A percentile compares a stretch with the other conserved stretches of the same genome.
Conservation (phyloP, 208 protist genomes). For the Wallacemonas collosoma region DNA sequence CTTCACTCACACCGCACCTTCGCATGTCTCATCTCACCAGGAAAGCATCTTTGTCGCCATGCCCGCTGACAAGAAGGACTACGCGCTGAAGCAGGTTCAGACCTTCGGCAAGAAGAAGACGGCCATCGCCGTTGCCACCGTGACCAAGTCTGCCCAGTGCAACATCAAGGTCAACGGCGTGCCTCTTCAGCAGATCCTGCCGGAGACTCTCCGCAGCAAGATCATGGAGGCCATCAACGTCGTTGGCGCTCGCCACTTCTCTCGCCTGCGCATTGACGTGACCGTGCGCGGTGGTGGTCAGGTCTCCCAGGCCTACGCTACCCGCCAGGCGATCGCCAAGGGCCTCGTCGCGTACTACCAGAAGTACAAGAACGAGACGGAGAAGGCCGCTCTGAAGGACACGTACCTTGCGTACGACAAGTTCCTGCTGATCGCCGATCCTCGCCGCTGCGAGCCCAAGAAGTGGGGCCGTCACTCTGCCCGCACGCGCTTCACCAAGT, state of each 20-base stretch:
- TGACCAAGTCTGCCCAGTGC: conserved; percentile 95
- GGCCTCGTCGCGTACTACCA: conserved; percentile 99
- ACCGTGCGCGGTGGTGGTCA: conserved; percentile 98
- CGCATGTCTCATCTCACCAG: neutral
- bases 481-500: conserved; percentile 99
- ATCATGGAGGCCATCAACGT: conserved; percentile 97
- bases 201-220: conserved; percentile 98
- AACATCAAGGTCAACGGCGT: conserved; percentile 98
- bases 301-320: conserved; percentile 98
- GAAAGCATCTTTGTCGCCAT: conserved; percentile 36
- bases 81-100: conserved; percentile 89
- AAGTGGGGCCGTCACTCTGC: conserved; percentile 99
- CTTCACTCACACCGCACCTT: neutral
- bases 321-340: conserved; percentile 99
- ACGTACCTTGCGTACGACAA: conserved; percentile 97
- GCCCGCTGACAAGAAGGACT: conserved; percentile 74
- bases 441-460: conserved; percentile 99
- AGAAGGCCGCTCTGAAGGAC: conserved; percentile 99
- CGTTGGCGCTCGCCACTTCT: conserved; percentile 95
- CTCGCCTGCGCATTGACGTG: conserved; percentile 97
- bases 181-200: conserved; percentile 97
- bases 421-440: conserved; percentile 99
- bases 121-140: conserved; percentile 98
- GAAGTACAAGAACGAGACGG: conserved; percentile 97
- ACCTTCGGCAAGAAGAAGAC: conserved; percentile 99